Evolutionary conservation across 202 grass and related monocot genomes (phyloP).

Genomic region (Saccharum hybrid): DNA sequence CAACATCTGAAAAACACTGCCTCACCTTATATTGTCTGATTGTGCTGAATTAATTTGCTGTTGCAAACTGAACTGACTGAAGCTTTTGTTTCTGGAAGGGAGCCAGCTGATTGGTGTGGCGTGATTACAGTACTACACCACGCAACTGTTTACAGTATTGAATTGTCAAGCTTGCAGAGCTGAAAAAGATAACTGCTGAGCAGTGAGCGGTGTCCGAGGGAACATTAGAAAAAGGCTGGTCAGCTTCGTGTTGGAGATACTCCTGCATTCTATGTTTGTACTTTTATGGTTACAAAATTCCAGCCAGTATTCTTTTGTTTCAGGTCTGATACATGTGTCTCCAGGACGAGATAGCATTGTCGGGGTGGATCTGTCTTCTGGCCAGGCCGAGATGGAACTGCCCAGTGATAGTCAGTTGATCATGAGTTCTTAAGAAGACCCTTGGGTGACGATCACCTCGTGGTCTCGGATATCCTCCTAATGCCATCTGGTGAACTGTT

Average conservation of each 20-base stretch:
- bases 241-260: slow-evolving; percentile 5
- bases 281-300: background rate
- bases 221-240: background rate
- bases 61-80: background rate
- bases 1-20: background rate
- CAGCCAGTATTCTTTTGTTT: background rate
- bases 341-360: background rate
- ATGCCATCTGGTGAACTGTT: slow-evolving; percentile 7
- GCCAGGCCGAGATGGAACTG: background rate
- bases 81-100: background rate
- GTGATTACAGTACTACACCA: background rate
- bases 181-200: background rate
- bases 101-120: background rate
- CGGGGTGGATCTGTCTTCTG: background rate
- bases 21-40: background rate
- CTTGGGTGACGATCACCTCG: background rate
- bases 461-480: background rate
- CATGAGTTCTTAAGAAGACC: background rate
- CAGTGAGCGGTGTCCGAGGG: background rate
- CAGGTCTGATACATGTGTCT: background rate
- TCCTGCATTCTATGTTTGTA: background rate
- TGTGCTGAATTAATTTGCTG: background rate
- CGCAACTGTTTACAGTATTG: background rate
- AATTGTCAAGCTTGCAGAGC: background rate
- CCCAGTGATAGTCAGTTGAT: background rate